A percentile compares a stretch with the other conserved stretches of the same genome.
Conservation (phyloP, 73 alveolate species). For the Tetrahymena thermophila region DNA sequence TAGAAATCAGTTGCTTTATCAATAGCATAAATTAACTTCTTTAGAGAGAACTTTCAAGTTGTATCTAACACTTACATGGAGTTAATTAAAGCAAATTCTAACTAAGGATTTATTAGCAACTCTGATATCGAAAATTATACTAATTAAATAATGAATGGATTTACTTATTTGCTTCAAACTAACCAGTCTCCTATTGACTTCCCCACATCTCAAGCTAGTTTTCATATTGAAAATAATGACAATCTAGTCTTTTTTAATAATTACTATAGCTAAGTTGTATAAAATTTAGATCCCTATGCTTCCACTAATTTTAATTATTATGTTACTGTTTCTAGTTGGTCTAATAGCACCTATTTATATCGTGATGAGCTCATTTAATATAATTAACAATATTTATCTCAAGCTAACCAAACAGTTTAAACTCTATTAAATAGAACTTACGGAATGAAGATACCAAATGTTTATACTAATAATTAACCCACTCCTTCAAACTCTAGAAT, state of each 20-base stretch:
- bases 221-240: background rate
- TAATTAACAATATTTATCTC: background rate
- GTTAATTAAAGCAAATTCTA: background rate
- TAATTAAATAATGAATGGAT: background rate
- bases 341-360: background rate
- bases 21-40: background rate
- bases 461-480: background rate
- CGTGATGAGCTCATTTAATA: background rate
- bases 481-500: background rate
- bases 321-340: background rate
- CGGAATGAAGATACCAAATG: background rate
- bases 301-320: background rate
- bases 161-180: background rate
- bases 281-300: background rate
- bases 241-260: background rate
- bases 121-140: background rate
- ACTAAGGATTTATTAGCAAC: background rate
- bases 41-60: background rate
- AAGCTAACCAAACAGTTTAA: background rate
- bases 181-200: background rate
- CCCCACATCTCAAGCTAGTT: background rate
- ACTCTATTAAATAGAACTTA: background rate
- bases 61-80: background rate
- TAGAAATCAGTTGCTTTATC: background rate
- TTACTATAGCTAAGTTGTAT: background rate